phyloP scores from a whole-genome alignment of 129 eudicot species.

The Lactuca sativa region DNA sequence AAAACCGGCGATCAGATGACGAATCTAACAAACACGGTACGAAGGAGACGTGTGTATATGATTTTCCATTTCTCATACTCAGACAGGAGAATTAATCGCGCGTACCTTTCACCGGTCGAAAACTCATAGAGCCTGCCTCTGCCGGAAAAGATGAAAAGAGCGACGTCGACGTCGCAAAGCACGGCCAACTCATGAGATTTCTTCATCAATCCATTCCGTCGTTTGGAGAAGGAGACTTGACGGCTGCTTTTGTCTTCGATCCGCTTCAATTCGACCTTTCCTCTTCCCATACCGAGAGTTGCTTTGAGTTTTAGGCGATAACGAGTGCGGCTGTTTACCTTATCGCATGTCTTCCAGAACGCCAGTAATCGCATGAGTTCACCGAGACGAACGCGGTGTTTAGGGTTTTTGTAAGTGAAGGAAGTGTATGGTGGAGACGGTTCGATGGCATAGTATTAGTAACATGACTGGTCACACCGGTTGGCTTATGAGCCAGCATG shows the following conservation, averaged over 20 bases:
- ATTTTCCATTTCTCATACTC: not conserved
- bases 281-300: conserved; percentile 28
- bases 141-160: conserved; percentile 26
- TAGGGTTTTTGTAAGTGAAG: conserved; percentile 8
- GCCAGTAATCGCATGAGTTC: not conserved
- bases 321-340: not conserved
- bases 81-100: not conserved
- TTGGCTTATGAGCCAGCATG: not conserved
- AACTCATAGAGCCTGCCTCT: conserved; percentile 32
- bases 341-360: not conserved
- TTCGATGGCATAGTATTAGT: not conserved
- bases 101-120: conserved; percentile 35
- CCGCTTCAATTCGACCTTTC: conserved; percentile 32
- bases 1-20: not conserved
- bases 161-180: conserved; percentile 38
- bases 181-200: conserved; percentile 30
- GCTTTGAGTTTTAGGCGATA: conserved; percentile 1
- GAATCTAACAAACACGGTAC: not conserved
- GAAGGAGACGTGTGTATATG: conserved; percentile 5
- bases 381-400: not conserved
- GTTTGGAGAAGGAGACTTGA: conserved; percentile 36
- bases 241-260: conserved; percentile 36
- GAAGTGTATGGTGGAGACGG: not conserved
- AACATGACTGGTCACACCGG: not conserved
- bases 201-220: conserved; percentile 43